phyloP scores from a whole-genome alignment of 2,329 filamentous ascomycete species.

The Herpotrichia juniperi region DNA sequence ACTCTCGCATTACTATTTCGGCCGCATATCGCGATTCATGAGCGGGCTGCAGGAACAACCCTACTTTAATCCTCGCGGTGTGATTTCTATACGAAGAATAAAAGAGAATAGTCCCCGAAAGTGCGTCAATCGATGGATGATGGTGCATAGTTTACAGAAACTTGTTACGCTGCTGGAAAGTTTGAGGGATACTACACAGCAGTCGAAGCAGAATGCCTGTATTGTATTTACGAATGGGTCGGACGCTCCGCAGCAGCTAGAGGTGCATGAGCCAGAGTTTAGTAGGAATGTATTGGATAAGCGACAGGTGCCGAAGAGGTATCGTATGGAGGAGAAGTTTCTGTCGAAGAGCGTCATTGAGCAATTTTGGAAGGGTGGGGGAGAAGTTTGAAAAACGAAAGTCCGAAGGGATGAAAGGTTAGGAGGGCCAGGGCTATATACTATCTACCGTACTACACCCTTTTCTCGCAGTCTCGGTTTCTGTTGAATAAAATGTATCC shows the following conservation, averaged over 20 bases:
- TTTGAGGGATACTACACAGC: neutral
- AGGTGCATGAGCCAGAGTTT: neutral
- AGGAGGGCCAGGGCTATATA: neutral
- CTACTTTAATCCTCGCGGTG: no score
- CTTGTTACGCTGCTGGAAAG: neutral
- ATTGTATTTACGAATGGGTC: neutral
- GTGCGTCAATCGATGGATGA: neutral
- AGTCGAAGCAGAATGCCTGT: neutral
- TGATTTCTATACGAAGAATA: no score
- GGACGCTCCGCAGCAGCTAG: neutral
- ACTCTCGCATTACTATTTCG: neutral
- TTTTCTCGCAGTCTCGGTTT: no score
- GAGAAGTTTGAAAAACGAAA: neutral
- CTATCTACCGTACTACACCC: no score
- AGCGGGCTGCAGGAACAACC: no score
- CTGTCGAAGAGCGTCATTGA: neutral
- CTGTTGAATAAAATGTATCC: no score
- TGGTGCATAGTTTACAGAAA: neutral
- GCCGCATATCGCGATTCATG: neutral
- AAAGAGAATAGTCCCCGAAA: neutral
- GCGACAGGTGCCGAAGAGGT: neutral
- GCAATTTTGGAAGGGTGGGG: neutral
- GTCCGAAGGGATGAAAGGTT: neutral
- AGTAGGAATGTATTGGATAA: neutral
- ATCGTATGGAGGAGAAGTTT: neutral